Conservation (phyloP, 495 filamentous ascomycete species). For the Penicillium coffeae region DNA sequence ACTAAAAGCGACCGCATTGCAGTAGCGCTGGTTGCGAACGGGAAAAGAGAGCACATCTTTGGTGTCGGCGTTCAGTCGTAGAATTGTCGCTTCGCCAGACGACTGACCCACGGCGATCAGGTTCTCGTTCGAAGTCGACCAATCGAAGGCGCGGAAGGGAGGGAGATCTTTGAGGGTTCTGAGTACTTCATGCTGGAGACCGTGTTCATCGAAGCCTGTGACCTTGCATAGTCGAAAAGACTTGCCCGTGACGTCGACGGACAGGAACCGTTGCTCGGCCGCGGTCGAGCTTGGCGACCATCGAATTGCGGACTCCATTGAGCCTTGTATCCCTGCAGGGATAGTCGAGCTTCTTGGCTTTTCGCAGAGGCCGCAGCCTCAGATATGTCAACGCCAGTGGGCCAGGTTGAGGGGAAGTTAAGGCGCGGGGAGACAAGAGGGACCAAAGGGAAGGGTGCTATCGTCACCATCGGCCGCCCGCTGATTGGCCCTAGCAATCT, state of each 20-base stretch:
- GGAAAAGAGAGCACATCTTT: conserved; percentile 66
- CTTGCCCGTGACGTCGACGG: conserved; percentile 77
- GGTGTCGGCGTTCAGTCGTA: conserved; percentile 66
- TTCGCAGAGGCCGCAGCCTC: conserved; percentile 14
- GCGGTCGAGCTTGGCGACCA: conserved; percentile 81
- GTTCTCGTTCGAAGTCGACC: conserved; percentile 75
- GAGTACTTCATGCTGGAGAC: conserved; percentile 62
- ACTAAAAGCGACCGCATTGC: conserved; percentile 89
- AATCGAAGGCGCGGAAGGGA: conserved; percentile 88
- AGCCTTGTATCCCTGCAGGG: conserved; percentile 1
- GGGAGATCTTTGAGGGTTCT: conserved; percentile 77
- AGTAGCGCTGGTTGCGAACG: conserved; percentile 80
- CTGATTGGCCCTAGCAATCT: conserved; percentile 31
- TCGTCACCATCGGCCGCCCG: conserved; percentile 19
- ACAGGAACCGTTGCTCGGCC: conserved; percentile 67
- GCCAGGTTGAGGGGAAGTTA: background rate
- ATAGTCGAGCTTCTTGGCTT: conserved; percentile 1
- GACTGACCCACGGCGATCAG: conserved; percentile 81
- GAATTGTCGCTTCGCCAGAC: conserved; percentile 77
- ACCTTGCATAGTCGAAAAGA: conserved; percentile 76
- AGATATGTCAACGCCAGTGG: background rate
- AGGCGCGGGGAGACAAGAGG: conserved; percentile 8
- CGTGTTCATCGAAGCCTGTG: conserved; percentile 52
- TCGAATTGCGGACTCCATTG: conserved; percentile 70
- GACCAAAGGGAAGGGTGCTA: conserved; percentile 11